These are phyloP conservation scores for Pythium pectinolyticum DNA, from an alignment of 352 stramenopile species.

Conservation along the genomic window DNA sequence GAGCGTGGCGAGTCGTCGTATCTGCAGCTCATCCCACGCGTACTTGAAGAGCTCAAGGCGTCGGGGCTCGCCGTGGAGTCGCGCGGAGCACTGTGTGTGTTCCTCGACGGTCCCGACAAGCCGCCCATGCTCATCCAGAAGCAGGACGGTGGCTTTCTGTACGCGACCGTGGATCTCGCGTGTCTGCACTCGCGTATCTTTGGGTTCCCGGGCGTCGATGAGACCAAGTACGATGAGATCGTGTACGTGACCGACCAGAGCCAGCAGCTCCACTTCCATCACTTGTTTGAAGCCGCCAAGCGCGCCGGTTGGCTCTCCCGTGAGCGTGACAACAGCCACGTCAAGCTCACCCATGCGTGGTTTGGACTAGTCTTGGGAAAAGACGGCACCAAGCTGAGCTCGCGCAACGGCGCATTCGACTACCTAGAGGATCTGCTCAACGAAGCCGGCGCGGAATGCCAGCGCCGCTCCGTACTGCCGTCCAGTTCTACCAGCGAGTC, in stretches of 20 bases:
- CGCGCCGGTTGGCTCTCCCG: constrained; percentile 46
- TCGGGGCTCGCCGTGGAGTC: constrained; percentile 53
- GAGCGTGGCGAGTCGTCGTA: constrained; percentile 84
- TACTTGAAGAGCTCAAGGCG: constrained; percentile 48
- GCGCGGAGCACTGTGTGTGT: constrained; percentile 68
- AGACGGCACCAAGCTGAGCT: constrained; percentile 81
- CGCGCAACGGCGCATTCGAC: constrained; percentile 77
- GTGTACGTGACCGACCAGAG: constrained; percentile 84
- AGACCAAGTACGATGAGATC: constrained; percentile 71
- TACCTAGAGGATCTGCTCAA: constrained; percentile 77
- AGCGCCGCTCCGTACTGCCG: constrained; percentile 48
- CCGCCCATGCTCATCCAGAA: constrained; percentile 84
- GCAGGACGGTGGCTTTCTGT: constrained; percentile 76
- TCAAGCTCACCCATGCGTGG: constrained; percentile 64
- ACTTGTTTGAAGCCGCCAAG: constrained; percentile 66
- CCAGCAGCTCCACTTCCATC: constrained; percentile 78
- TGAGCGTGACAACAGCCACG: constrained; percentile 28
- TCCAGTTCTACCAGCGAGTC: too few species aligned
- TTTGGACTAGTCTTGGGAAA: constrained; percentile 82
- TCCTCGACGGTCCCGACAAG: constrained; percentile 68
- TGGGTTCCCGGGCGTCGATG: constrained; percentile 63
- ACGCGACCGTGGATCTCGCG: constrained; percentile 75
- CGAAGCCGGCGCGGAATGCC: constrained; percentile 60
- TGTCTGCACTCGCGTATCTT: constrained; percentile 76
- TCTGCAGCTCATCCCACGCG: constrained; percentile 47